A percentile compares a stretch with the other conserved stretches of the same genome.
Evolutionary conservation across 1,284 basidiomycete species (phyloP).

Genomic region (Boletus calvinii): DNA sequence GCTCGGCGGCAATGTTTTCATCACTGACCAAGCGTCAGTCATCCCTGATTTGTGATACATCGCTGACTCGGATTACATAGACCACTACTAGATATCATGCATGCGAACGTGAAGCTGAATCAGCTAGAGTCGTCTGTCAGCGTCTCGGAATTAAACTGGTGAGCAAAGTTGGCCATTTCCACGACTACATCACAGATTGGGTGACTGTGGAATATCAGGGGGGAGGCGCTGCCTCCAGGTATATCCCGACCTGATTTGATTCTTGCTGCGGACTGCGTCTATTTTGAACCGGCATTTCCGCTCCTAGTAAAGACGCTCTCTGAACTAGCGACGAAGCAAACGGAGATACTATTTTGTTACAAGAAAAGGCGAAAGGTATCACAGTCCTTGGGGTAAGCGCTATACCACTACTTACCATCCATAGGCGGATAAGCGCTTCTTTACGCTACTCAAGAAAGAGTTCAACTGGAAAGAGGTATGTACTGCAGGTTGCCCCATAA

Average conservation of each 20-base stretch:
- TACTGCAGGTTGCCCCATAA: background rate
- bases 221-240: constrained; percentile 44
- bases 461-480: constrained; percentile 77
- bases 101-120: constrained; percentile 67
- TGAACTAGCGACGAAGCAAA: constrained; percentile 55
- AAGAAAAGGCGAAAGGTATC: constrained; percentile 88
- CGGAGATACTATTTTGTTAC: constrained; percentile 87
- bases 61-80: constrained; percentile 41
- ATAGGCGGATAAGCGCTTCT: constrained; percentile 91
- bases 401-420: constrained; percentile 5
- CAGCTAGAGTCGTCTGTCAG: constrained; percentile 48
- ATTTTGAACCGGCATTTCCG: constrained; percentile 93
- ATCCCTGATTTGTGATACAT: constrained; percentile 8
- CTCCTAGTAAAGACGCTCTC: constrained; percentile 80
- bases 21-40: constrained; percentile 89
- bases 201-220: constrained; percentile 44
- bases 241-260: constrained; percentile 61
- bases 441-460: constrained; percentile 75
- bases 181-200: background rate
- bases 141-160: constrained; percentile 81
- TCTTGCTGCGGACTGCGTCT: constrained; percentile 91
- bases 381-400: background rate
- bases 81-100: constrained; percentile 74
- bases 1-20: constrained; percentile 65
- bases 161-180: constrained; percentile 22